phyloP scores from a whole-genome alignment of 768 basidiomycete genomes.

The Russula brevipes region DNA sequence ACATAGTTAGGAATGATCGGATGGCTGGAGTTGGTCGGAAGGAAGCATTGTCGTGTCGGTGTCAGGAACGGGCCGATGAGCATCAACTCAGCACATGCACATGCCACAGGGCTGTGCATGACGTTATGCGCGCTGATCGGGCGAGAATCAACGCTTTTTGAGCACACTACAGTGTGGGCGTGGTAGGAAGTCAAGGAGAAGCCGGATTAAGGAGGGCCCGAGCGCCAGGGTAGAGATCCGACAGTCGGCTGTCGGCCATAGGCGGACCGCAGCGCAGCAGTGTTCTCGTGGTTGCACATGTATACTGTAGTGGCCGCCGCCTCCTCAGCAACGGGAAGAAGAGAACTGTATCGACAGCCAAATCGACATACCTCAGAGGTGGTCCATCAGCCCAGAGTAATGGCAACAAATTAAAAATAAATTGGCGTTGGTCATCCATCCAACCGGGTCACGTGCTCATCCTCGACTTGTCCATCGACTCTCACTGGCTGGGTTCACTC shows the following conservation, averaged over 20 bases:
- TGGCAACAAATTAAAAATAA: too few species aligned
- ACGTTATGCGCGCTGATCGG: constrained; percentile 17
- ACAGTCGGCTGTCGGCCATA: not conserved
- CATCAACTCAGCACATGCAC: not conserved
- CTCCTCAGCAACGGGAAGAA: too few species aligned
- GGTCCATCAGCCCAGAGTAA: too few species aligned
- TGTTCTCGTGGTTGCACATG: not conserved
- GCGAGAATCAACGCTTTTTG: not conserved
- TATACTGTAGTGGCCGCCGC: too few species aligned
- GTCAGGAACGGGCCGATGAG: constrained; percentile 4
- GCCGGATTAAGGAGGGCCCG: not conserved
- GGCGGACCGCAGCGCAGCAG: not conserved
- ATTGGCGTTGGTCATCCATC: too few species aligned
- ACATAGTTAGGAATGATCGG: not conserved
- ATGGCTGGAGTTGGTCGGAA: not conserved
- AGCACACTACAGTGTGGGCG: not conserved
- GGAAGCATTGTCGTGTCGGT: not conserved
- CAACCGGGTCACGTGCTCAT: not conserved
- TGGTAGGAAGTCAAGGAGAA: not conserved
- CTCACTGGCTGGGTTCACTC: not conserved
- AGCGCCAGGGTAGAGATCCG: not conserved
- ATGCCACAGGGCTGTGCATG: not conserved
- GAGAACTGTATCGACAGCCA: too few species aligned
- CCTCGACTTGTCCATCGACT: not conserved
- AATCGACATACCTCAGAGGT: too few species aligned